Base-by-base conservation (phyloP, 164 flowering plant species). In the Berberis thunbergii region DNA sequence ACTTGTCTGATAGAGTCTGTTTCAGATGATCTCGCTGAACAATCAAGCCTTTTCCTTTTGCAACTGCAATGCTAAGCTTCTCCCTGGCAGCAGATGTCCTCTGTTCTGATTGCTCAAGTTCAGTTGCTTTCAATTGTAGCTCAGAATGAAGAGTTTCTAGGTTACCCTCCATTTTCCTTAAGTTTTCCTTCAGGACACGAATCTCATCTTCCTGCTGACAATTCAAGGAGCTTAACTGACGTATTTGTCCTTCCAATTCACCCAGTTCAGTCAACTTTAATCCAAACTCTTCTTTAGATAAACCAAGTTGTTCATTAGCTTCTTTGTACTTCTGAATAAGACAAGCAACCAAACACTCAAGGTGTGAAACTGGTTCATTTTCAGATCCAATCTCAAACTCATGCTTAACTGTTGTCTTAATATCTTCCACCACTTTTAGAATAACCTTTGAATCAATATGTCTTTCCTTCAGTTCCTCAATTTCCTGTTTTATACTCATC, bases 21-120 rank as follows among this genome's bases (percentile, higher is more conserved):
- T 84, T 89, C 41, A 91, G 84, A 73, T 73, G 67, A 69, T 95
- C 99, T 56, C 99, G 93, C 77, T 91, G 96, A 63, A 79, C 85
- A 69, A 95, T 73, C 73, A 95, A 76, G 49, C 96, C 96, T 80
- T 95, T 95, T 49, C 99, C 99, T 71, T 91, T 95, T 7, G 92
- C 82, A 64, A 95, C 99, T 67, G 99, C 99, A 43, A 91, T 85
- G 72, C 97, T 72, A 59, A 95, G 97, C 78, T 91, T 95, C 76
- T 95, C 99, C 72, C 96, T 86, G 40, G 86, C 73, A 67, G 97
- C 86, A 53, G 88, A 78, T 40, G 85, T 81, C 60, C 92, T 83
- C 79, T 85, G 96, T 75, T 95, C 99, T 62, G 97, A 83, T 69
- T 86, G 97, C 73, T 85, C 91, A 69, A 89, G 81, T 72, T 89